phyloP scores from a whole-genome alignment of 257 asterid species.

The Plectranthus barbatus region DNA sequence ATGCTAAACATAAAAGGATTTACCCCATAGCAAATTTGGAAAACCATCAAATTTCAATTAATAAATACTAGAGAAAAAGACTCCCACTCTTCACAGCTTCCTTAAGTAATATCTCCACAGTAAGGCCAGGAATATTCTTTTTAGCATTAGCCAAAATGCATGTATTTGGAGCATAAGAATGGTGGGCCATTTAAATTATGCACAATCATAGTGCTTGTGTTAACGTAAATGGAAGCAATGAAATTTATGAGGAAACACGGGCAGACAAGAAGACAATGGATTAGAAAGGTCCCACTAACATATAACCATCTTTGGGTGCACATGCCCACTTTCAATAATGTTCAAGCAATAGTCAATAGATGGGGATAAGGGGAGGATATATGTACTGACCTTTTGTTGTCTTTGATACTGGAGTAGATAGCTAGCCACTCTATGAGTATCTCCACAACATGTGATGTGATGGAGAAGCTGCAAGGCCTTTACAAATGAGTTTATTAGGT shows the following conservation, averaged over 20 bases:
- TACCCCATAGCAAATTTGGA: background rate
- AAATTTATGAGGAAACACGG: constrained; percentile 3
- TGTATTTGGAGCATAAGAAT: background rate
- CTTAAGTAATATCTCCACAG: background rate
- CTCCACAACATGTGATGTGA: background rate
- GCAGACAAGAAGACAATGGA: constrained; percentile 10
- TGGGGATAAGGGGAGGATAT: background rate
- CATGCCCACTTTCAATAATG: constrained; percentile 12
- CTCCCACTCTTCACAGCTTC: background rate
- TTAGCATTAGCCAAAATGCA: background rate
- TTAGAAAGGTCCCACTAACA: constrained; percentile 11
- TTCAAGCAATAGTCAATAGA: background rate
- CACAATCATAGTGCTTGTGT: constrained; percentile 8
- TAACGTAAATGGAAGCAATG: constrained; percentile 11
- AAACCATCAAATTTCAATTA: background rate
- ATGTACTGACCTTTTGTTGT: background rate
- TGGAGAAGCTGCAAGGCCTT: background rate
- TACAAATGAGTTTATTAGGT: background rate
- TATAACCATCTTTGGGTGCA: constrained; percentile 3
- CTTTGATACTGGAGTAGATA: background rate
- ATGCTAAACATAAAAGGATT: background rate
- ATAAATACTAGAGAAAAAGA: background rate
- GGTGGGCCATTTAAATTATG: constrained; percentile 11
- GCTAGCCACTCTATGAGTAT: background rate
- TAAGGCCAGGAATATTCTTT: background rate